Evolutionary conservation across 2,329 filamentous ascomycete genomes (phyloP).

Genomic region (Fusarium sambucinum): DNA sequence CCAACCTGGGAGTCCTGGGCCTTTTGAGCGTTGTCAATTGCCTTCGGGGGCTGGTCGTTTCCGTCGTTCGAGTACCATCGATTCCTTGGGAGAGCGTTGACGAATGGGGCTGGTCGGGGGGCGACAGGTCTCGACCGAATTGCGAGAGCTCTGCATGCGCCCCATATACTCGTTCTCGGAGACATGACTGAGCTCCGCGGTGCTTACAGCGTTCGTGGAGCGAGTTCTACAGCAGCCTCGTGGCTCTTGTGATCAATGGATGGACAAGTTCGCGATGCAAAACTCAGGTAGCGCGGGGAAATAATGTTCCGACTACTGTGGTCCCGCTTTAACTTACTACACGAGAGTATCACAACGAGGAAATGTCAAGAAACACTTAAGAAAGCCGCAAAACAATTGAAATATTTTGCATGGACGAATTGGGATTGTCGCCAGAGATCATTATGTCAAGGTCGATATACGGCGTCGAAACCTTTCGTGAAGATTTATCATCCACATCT

Average conservation of each 20-base stretch:
- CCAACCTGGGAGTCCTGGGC: conserved; percentile 21
- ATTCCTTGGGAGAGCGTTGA: conserved; percentile 38
- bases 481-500: background rate
- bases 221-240: conserved; percentile 39
- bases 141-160: conserved; percentile 52
- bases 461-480: background rate
- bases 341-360: background rate
- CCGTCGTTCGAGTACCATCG: conserved; percentile 53
- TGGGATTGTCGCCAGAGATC: background rate
- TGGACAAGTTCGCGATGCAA: conserved; percentile 45
- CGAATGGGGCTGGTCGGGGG: conserved; percentile 42
- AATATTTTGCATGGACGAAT: too few relatives aligned
- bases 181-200: conserved; percentile 52
- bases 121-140: conserved; percentile 48
- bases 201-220: conserved; percentile 47
- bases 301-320: conserved; percentile 32
- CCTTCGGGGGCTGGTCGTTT: conserved; percentile 44
- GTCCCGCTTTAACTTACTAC: conserved; percentile 35
- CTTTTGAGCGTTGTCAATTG: conserved; percentile 37
- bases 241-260: conserved; percentile 42
- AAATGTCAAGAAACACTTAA: background rate
- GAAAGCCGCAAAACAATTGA: background rate
- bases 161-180: conserved; percentile 52
- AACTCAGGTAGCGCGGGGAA: conserved; percentile 44
- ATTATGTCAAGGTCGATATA: background rate